A percentile compares a stretch with the other conserved stretches of the same genome.
These are phyloP conservation scores for Cornus florida DNA, from an alignment of 148 eudicot species.

Conservation along the genomic window DNA sequence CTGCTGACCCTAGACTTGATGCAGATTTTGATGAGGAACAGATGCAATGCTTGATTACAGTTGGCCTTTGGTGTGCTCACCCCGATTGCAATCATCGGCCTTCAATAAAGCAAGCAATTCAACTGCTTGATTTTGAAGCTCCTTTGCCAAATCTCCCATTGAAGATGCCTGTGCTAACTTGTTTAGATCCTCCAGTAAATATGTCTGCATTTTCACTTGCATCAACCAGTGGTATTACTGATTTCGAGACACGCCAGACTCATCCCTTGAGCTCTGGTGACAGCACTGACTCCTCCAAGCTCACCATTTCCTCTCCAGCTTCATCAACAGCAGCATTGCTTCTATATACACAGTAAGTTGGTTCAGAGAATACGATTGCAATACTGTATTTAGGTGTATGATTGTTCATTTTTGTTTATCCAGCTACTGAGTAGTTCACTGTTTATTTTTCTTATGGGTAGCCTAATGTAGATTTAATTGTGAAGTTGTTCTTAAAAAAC, in stretches of 20 bases:
- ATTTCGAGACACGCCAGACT: background rate
- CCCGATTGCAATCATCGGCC: constrained; percentile 6
- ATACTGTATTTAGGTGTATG: background rate
- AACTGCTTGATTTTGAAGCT: constrained; percentile 14
- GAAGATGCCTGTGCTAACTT: background rate
- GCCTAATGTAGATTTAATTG: background rate
- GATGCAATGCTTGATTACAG: constrained; percentile 3
- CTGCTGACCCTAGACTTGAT: background rate
- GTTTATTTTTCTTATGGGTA: too few relatives aligned
- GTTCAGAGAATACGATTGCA: background rate
- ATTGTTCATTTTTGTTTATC: background rate
- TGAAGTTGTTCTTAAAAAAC: too few relatives aligned
- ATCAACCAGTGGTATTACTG: background rate
- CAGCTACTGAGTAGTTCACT: background rate
- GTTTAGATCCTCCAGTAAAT: background rate
- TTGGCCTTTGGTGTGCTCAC: constrained; percentile 18
- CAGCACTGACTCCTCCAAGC: constrained; percentile 2
- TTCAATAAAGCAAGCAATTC: constrained; percentile 17
- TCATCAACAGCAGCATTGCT: background rate
- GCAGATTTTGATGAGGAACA: constrained; percentile 12
- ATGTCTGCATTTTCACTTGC: background rate
- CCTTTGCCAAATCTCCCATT: constrained; percentile 8
- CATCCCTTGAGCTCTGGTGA: background rate
- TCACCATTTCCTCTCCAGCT: background rate
- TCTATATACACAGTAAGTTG: background rate